These are phyloP conservation scores for Endocarpon pusillum DNA, from an alignment of 495 filamentous ascomycete species.

Conservation along the genomic window DNA sequence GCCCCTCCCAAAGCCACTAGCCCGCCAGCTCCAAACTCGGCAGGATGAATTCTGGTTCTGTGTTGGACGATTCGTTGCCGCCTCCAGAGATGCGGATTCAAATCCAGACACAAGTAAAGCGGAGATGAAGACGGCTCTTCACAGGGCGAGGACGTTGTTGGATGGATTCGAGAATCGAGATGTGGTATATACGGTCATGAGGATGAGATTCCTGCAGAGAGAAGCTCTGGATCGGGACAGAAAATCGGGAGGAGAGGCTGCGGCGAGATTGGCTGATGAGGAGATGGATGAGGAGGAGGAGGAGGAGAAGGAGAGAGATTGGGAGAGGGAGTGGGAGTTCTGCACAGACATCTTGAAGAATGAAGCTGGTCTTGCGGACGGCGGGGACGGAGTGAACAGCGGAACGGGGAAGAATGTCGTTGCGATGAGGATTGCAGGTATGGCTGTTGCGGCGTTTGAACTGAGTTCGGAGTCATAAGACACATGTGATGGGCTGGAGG, in stretches of 20 bases:
- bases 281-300: too few species aligned
- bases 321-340: too few species aligned
- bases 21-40: conserved; percentile 33
- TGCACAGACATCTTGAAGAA: too few species aligned
- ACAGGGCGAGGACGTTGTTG: conserved; percentile 44
- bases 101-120: conserved; percentile 34
- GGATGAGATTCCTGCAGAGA: too few species aligned
- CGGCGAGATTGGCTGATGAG: too few species aligned
- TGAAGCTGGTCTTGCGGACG: too few species aligned
- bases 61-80: conserved; percentile 54
- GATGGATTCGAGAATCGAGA: conserved; percentile 78
- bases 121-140: conserved; percentile 47
- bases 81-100: conserved; percentile 41
- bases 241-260: too few species aligned
- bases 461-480: too few species aligned
- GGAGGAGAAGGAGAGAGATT: too few species aligned
- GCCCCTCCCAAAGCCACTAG: conserved; percentile 22
- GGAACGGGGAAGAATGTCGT: conserved; percentile 15
- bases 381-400: too few species aligned
- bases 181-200: conserved; percentile 76
- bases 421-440: conserved; percentile 13
- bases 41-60: conserved; percentile 69
- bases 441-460: conserved; percentile 16
- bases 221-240: too few species aligned
- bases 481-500: too few species aligned